Base-by-base conservation (phyloP, 1,284 basidiomycete species). In the Thecaphora frezii region DNA sequence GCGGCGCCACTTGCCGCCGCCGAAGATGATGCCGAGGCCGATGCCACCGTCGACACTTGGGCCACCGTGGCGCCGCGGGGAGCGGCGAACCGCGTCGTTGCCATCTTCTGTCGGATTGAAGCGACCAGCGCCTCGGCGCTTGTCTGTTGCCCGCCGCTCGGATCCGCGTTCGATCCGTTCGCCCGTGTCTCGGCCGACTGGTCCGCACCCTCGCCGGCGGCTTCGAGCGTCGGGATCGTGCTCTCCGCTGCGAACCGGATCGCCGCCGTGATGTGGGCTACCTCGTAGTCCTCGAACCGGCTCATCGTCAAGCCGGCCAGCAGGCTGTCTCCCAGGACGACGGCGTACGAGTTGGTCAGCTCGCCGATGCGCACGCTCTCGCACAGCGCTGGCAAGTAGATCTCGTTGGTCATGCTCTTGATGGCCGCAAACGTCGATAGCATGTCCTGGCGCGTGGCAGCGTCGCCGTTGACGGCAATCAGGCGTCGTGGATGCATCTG, bases 341-440 rank as follows among this genome's bases (percentile, higher is more conserved):
- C 88, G 1, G 93, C 93, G 81, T 92, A 98, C 74, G 87, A 91
- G 73, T 90, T 91, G 14, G 91, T 94, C 69, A 97, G 91, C 80
- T 97, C 93, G 40, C 96, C 96, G 63, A 98, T 93, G 73, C 88
- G 87, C 37, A 97, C 81, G 10, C 83, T 85, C 75, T 93, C 88
- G 37, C 88, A 87, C 25, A 85, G 82, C 5, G 78, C 74, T 0
- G 96, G 93, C 3, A 89, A 85, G 78, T 85, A 91, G 33, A 98
- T 90, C 59, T 97, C 93, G 74, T 88, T 87, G 2, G 93, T 93
- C 86, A 96, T 89, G 28, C 46, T 50, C 46, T 64, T 62, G 53
- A 76, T 57, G 13, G 63, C 53, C 25, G 36, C 41, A 46, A 67
- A 37, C 47, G 58, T 60, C 10, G 51, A 25, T 14, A 46, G 19